Base-by-base conservation (phyloP, 768 basidiomycete genomes). In the Gloeophyllum trabeum region DNA sequence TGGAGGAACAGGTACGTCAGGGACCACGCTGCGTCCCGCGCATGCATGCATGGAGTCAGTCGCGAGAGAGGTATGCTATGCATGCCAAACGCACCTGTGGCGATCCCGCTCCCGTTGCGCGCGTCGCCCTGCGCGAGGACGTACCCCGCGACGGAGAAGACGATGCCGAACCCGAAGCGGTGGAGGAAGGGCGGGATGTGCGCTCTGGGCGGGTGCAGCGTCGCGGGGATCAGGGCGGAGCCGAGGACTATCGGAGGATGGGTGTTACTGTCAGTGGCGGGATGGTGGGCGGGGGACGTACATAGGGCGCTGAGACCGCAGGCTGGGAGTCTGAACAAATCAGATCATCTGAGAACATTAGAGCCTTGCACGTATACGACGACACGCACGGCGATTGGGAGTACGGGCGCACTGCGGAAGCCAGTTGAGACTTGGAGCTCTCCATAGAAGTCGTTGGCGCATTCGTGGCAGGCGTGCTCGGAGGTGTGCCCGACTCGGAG, bases 81-180 rank as follows among this genome's bases (percentile, higher is more conserved):
- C 23, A 13, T 40, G 24, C 12, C 23, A 26, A 13, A 45, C 52
- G 35, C 39, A 64, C 62, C 56, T 20, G 62, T 71, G 16, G 62
- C 48, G 18, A 70, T 65, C 0, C 70, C 71, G 40, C 64, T 60
- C 1, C 71, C 71, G 42, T 73, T 71, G 22, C 61, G 52, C 23
- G 45, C 45, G 32, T 71, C 69, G 2, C 67, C 69, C 4, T 55
- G 20, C 4, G 54, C 42, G 26, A 71, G 45, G 1, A 69, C 61
- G 49, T 69, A 70, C 1, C 67, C 67, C 1, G 68, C 62, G 1
- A 70, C 69, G 0, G 60, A 62, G 35, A 73, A 68, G 13, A 65
- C 57, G 5, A 65, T 47, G 7, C 63, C 59, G 46, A 73, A 73
- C 2, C 67, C 69, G 3, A 67, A 51, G 2, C 69, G 61, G 6